Base-by-base conservation (phyloP, 176 grass and related monocot species). In the Areca catechu region DNA sequence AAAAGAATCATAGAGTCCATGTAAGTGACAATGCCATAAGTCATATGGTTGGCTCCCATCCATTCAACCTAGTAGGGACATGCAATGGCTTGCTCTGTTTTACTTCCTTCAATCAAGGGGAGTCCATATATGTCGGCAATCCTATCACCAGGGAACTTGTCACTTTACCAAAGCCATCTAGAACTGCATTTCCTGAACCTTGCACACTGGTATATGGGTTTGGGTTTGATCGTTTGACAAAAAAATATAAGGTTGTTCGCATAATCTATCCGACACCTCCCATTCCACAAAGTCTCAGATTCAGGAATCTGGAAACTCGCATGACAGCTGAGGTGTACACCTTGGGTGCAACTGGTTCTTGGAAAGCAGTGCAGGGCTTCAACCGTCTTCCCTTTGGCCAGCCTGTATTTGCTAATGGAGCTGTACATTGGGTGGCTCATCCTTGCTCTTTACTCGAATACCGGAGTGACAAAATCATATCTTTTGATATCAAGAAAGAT, bases 31-130 rank as follows among this genome's bases (percentile, higher is more conserved):
- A 21, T 62, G 37, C 59, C 30, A 48, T 62, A 19, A 62, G n/a
- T 22, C 37, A 62, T 16, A 5, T 62, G 30, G 30, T 48, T 19
- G 24, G 59, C 12, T 62, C 59, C 18, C 14, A 7, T 2, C 17
- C 30, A 48, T 62, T 24, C 30, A 62, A 62, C 48, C 21, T 62
- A 47, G 59, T 62, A 19, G 59, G 59, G 7, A 19, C 59, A 21
- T 62, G 59, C 59, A 48, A 62, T 62, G 59, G 59, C 15, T 62
- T 62, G 19, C 28, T 62, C 1, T 62, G 59, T 62, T 62, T 62
- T 9, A 19, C 19, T 20, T 62, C 59, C 37, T 19, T 24, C 20
- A 16, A 62, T 47, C 59, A 62, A 47, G 27, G 27, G 27, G 57
- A 60, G 4, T 9, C 15, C 10, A 24, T 62, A 9, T 14, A 20